Base-by-base conservation (phyloP, 306 rosid genomes). In the barrel medic (Medicago truncatula) region DNA sequence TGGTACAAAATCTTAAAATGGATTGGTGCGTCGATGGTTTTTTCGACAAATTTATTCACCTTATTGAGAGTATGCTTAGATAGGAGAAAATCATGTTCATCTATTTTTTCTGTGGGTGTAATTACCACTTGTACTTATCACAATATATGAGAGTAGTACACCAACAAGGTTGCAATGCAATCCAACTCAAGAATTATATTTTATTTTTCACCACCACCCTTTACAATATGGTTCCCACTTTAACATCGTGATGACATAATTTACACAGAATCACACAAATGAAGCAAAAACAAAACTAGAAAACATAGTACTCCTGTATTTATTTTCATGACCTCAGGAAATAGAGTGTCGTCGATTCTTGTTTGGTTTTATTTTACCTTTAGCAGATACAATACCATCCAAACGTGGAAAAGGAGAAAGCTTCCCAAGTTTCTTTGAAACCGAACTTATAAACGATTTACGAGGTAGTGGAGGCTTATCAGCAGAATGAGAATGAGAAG, bases 331-430 rank as follows among this genome's bases (percentile, higher is more conserved):
- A 69, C 23, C 72, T 92, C 83, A 96, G 20, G 99, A 96, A 43
- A 92, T 82, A 7, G 99, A 96, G 76, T 96, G 98, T 46, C 99
- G 92, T 64, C 98, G 85, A 53, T 89, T 82, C 84, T 86, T 96
- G 81, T 78, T 76, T 12, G 94, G 88, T 76, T 81, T 90, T 18
- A 84, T 71, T 16, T 78, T 84, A 54, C 80, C 84, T 88, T 85
- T 96, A 52, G 83, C 8, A 78, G 82, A 2, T 53, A 80, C 13
- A 53, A 80, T n/a, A 38, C 98, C 91, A 46, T 90, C 95, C 5
- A 85, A 69, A 8, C 97, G 93, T n/a, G 83, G 52, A 28, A 95
- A 92, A 3, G 97, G 97, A 71, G 87, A 88, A 58, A 96, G 90
- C 60, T 78, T 38, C 9, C 97, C 88, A 20, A 96, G 89, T 77